These are phyloP conservation scores for Chrysopogon serrulatus DNA, from an alignment of 176 grass and related monocot genomes.

Conservation along the genomic window DNA sequence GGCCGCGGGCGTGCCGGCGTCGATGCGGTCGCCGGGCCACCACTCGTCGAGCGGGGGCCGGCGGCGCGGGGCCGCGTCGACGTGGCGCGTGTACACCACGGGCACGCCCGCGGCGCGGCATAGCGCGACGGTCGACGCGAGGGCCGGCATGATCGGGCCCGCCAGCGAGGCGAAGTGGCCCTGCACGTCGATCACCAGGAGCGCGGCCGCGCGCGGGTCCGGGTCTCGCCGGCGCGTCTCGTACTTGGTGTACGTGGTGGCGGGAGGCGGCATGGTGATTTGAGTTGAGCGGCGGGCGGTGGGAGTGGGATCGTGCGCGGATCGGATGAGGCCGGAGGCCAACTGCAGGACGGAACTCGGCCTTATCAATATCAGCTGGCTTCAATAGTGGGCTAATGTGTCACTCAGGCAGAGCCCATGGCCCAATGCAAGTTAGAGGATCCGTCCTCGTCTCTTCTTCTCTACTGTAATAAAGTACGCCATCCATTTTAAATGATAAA, in stretches of 20 bases:
- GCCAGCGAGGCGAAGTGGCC: slow-evolving; percentile 52
- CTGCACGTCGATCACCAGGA: slow-evolving; percentile 77
- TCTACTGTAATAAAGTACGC: no score
- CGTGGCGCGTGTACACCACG: slow-evolving; percentile 62
- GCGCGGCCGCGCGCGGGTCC: slow-evolving; percentile 30
- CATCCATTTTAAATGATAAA: no score
- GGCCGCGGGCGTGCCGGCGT: slow-evolving; percentile 44
- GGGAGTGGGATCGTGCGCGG: background rate
- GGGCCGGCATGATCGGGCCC: slow-evolving; percentile 28
- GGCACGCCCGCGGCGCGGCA: slow-evolving; percentile 43
- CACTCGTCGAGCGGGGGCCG: slow-evolving; percentile 45
- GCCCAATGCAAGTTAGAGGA: no score
- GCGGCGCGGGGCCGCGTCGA: slow-evolving; percentile 26
- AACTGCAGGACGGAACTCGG: no score
- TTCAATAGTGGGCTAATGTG: no score
- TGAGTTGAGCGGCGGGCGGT: background rate
- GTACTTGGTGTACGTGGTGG: slow-evolving; percentile 30
- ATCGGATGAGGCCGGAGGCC: background rate
- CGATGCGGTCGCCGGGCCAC: slow-evolving; percentile 56
- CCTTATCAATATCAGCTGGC: no score
- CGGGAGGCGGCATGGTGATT: background rate
- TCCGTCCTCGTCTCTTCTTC: no score
- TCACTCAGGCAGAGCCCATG: no score
- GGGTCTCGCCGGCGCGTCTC: slow-evolving; percentile 55
- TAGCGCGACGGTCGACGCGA: slow-evolving; percentile 43